Percentiles rank a stretch among this genome's conserved stretches.
Conservation (phyloP, 345 rosid genomes). For the Murraya koenigii region DNA sequence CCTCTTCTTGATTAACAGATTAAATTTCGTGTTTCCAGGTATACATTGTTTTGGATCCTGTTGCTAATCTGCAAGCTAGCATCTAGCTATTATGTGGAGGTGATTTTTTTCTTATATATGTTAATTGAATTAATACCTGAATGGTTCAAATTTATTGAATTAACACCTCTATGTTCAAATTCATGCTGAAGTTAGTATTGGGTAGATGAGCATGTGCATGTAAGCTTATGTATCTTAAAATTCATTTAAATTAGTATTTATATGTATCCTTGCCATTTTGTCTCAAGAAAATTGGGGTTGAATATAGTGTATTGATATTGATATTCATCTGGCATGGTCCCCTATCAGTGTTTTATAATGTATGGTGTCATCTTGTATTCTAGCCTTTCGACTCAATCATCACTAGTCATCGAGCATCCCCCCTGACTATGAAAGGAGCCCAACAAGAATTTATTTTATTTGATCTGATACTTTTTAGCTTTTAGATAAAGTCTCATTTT, state of each 20-base stretch:
- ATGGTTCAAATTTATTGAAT: slow-evolving; percentile 7
- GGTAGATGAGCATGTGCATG: background rate
- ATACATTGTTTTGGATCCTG: slow-evolving; percentile 91
- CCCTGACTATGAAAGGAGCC: background rate
- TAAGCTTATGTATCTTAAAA: too few species aligned
- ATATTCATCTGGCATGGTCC: too few species aligned
- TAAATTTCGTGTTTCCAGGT: slow-evolving; percentile 49
- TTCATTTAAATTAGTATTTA: background rate
- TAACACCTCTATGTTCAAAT: background rate
- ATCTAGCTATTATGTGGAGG: slow-evolving; percentile 99
- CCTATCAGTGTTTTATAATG: background rate
- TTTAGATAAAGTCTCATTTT: background rate
- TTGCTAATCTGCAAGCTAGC: slow-evolving; percentile 88
- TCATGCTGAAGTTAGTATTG: background rate
- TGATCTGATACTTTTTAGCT: background rate
- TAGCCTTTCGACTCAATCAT: background rate
- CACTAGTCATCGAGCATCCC: background rate
- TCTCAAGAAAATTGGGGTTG: background rate
- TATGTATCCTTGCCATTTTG: background rate
- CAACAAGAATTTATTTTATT: background rate
- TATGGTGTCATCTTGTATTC: background rate
- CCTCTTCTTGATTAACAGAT: slow-evolving; percentile 3
- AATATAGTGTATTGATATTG: too few species aligned
- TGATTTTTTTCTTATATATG: slow-evolving; percentile 26
- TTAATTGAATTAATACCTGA: slow-evolving; percentile 6